Base-by-base conservation (phyloP, 1,139 yeast genomes). In the Scheffersomyces cryptocercus region DNA sequence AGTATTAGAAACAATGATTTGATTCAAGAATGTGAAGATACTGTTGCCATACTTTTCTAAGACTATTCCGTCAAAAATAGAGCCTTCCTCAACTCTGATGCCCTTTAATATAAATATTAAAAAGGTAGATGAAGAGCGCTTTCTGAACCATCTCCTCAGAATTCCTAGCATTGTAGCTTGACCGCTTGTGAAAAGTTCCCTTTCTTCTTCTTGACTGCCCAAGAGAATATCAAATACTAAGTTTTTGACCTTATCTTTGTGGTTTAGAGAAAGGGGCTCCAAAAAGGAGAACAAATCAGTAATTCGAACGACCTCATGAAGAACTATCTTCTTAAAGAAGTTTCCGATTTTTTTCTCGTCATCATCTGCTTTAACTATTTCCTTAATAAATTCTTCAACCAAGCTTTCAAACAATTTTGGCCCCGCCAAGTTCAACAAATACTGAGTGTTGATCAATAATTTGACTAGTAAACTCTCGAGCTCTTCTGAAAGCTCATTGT, bases 1-100 rank as follows among this genome's bases (percentile, higher is more conserved):
- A 3, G 71, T 53, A 40, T 57, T 53, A 9, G 50, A 50, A 13
- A 59, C 50, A 5, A 65, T 46, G 44, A 58, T 51, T 7, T 53
- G 53, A 13, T 47, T 52, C n/a, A 67, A 48, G 30, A 50, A 51
- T 5, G 39, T 28, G 28, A 47, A 38, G 0, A 54, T 42, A 5
- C 38, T 38, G 9, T 20, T 7, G 16, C 43, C 38, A 36, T 52
- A 52, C 9, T 41, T 37, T 12, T 32, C 38, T 31, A 57, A 41
- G 9, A 50, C 30, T n/a, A 33, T 29, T 2, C 53, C 41, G 15
- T 50, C 41, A 39, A 49, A 46, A 26, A 54, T 28, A 29, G 44
- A 31, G 5, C 28, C 36, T 3, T 40, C 31, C 20, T 36, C 41
- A 7, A 37, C 42, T 26, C 44, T 47, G 14, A 57, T 37, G 5